phyloP scores from a whole-genome alignment of 2,329 filamentous ascomycete species.

The Aspergillus pseudoviridinutans region DNA sequence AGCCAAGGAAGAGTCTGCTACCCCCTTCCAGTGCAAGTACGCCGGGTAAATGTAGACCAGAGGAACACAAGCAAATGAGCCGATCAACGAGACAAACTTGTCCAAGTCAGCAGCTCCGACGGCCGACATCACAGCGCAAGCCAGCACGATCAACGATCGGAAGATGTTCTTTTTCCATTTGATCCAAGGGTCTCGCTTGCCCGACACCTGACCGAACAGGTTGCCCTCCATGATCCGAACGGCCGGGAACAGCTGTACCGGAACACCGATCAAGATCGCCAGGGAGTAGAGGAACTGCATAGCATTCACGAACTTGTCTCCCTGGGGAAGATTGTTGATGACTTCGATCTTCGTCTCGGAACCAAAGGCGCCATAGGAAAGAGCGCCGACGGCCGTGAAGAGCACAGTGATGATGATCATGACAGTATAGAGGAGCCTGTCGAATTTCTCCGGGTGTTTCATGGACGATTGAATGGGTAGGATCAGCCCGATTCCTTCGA shows the following conservation, averaged over 20 bases:
- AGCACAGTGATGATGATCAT: conserved; percentile 92
- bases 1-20: conserved; percentile 53
- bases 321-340: conserved; percentile 88
- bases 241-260: conserved; percentile 91
- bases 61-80: conserved; percentile 94
- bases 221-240: conserved; percentile 92
- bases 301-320: conserved; percentile 84
- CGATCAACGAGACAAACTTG: conserved; percentile 91
- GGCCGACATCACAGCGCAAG: conserved; percentile 85
- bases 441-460: conserved; percentile 83
- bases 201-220: conserved; percentile 78
- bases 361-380: conserved; percentile 92
- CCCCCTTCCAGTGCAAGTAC: conserved; percentile 64
- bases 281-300: conserved; percentile 93
- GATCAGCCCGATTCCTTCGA: conserved; percentile 92
- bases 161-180: conserved; percentile 99
- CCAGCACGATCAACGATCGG: conserved; percentile 79
- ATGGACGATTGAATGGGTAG: conserved; percentile 97
- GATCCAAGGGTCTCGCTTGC: conserved; percentile 93
- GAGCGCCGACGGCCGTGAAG: conserved; percentile 82
- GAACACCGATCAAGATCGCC: conserved; percentile 86
- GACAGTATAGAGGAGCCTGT: conserved; percentile 74
- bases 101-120: conserved; percentile 85
- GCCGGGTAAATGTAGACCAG: conserved; percentile 94
- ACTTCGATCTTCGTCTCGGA: conserved; percentile 93